Conservation (phyloP, 2,329 filamentous ascomycete species). For the Colletotrichum salicis region DNA sequence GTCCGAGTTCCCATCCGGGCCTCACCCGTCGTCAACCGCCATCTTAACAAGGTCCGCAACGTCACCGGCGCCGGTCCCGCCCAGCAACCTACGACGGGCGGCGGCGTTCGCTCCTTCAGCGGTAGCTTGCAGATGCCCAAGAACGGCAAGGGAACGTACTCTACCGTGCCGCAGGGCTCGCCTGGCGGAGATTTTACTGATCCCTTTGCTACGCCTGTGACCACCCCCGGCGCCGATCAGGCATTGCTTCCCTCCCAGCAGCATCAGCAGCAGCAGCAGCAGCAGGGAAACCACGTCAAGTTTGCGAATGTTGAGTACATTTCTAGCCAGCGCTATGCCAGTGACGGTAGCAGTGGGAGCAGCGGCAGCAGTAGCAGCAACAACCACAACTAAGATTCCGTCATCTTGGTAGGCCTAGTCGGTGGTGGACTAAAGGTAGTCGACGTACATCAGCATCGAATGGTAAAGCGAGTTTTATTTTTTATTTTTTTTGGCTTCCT, state of each 20-base stretch:
- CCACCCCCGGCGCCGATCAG: constrained; percentile 1
- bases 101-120: constrained; percentile 14
- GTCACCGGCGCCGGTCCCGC: background rate
- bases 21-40: constrained; percentile 28
- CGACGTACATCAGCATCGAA: background rate
- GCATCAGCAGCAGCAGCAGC: background rate
- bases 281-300: constrained; percentile 11
- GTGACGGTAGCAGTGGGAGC: constrained; percentile 10
- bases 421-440: background rate
- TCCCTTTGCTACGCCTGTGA: constrained; percentile 23
- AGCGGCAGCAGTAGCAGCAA: constrained; percentile 9
- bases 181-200: constrained; percentile 7
- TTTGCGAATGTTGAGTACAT: constrained; percentile 23
- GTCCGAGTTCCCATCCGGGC: constrained; percentile 18
- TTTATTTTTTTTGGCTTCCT: background rate
- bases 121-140: background rate
- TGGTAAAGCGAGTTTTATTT: constrained; percentile 15
- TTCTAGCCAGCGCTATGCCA: background rate
- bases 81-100: background rate
- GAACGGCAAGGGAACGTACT: constrained; percentile 8
- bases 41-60: constrained; percentile 26
- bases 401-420: too few species aligned
- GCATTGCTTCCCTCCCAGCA: constrained; percentile 8
- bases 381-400: background rate
- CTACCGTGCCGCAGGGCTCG: constrained; percentile 15